These are phyloP conservation scores for Zymoseptoria brevis DNA, from an alignment of 2,329 filamentous ascomycete species.

Conservation along the genomic window DNA sequence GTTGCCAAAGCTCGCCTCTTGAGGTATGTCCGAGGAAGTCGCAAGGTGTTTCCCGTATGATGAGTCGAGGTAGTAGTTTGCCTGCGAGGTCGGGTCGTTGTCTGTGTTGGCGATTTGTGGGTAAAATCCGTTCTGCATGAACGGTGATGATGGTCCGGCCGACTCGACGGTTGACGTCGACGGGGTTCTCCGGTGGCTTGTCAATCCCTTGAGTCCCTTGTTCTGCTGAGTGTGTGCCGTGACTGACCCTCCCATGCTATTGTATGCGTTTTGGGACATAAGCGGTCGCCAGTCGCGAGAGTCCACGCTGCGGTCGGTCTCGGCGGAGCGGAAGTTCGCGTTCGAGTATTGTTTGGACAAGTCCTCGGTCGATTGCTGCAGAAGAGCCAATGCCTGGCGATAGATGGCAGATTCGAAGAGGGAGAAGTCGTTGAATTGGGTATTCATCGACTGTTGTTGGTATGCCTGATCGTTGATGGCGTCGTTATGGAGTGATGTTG, in stretches of 20 bases:
- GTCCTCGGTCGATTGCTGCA: conserved; percentile 6
- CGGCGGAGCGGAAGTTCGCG: conserved; percentile 11
- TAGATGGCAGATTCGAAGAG: conserved; percentile 8
- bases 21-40: conserved; percentile 48
- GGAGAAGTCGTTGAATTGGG: conserved; percentile 4
- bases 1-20: conserved; percentile 42
- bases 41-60: conserved; percentile 46
- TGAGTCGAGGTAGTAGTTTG: conserved; percentile 31
- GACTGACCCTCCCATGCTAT: conserved; percentile 21
- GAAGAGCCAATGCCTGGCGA: conserved; percentile 11
- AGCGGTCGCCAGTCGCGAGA: conserved; percentile 12
- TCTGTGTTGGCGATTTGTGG: conserved; percentile 41
- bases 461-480: not conserved
- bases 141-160: conserved; percentile 38
- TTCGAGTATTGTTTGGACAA: conserved; percentile 3
- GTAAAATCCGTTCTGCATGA: conserved; percentile 27
- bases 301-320: conserved; percentile 8
- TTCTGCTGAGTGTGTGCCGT: conserved; percentile 8
- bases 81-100: conserved; percentile 35
- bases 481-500: not conserved
- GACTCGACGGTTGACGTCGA: conserved; percentile 38
- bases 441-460: conserved; percentile 4
- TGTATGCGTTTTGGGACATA: conserved; percentile 17
- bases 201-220: conserved; percentile 17
- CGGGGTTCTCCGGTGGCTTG: conserved; percentile 27